phyloP scores from a whole-genome alignment of 257 asterid species.

The Ajuga chamaepitys region DNA sequence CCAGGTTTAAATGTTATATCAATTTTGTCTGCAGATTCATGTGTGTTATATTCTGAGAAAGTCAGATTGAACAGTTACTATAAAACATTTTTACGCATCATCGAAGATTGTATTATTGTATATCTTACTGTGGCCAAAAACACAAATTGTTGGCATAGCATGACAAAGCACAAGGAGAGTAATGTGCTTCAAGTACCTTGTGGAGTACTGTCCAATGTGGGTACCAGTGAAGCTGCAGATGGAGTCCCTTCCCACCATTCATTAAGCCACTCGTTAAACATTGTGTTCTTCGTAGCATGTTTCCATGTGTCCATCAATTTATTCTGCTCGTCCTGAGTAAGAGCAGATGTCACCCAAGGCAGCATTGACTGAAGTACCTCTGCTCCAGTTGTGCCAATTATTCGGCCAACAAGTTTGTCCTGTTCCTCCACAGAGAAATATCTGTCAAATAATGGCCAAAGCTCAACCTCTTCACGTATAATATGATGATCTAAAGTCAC shows the following conservation, averaged over 20 bases:
- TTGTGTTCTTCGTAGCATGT: slow-evolving; percentile 80
- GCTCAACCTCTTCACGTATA: slow-evolving; percentile 81
- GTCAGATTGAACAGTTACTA: too few species aligned
- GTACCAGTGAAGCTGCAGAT: slow-evolving; percentile 27
- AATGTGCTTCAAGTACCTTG: slow-evolving; percentile 32
- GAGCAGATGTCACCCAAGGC: slow-evolving; percentile 95
- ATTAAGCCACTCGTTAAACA: slow-evolving; percentile 90
- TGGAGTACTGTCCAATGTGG: slow-evolving; percentile 36
- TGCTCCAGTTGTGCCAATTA: slow-evolving; percentile 92
- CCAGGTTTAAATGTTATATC: slow-evolving; percentile 81
- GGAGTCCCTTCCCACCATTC: slow-evolving; percentile 88
- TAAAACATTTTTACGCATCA: too few species aligned
- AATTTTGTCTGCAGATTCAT: slow-evolving; percentile 55
- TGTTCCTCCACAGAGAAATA: slow-evolving; percentile 81
- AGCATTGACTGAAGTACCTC: slow-evolving; percentile 92
- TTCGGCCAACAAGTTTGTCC: slow-evolving; percentile 78
- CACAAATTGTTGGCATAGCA: too few species aligned
- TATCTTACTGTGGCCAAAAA: too few species aligned
- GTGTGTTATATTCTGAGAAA: slow-evolving; percentile 40
- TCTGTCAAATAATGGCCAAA: slow-evolving; percentile 86
- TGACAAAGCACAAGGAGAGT: too few species aligned
- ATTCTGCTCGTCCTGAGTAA: slow-evolving; percentile 86
- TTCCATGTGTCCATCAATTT: slow-evolving; percentile 82
- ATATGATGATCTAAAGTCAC: slow-evolving; percentile 88
- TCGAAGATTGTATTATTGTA: too few species aligned